Evolutionary conservation across 257 asterid species (phyloP).

Genomic region (Solanum pinnatisectum): DNA sequence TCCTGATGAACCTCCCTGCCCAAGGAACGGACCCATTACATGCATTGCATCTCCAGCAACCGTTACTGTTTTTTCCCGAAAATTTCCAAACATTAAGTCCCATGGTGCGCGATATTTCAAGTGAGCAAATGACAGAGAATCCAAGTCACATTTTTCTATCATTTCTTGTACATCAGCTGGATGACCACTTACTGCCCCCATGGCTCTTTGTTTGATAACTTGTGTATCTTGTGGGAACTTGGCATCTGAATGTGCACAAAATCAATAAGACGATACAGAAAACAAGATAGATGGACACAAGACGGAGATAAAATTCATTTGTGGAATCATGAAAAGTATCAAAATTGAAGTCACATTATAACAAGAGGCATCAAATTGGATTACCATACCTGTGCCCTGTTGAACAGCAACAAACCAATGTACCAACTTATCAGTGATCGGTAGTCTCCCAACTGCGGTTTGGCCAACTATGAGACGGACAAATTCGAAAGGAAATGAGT

Average conservation of each 20-base stretch:
- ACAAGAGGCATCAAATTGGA: background rate
- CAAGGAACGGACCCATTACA: conserved; percentile 35
- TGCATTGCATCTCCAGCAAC: conserved; percentile 45
- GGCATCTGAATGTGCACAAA: conserved; percentile 2
- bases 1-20: conserved; percentile 31
- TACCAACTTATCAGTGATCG: conserved; percentile 14
- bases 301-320: background rate
- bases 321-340: background rate
- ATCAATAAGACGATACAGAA: background rate
- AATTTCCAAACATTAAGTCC: conserved; percentile 20
- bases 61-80: conserved; percentile 15
- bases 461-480: conserved; percentile 14
- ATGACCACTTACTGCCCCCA: conserved; percentile 1
- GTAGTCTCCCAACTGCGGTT: conserved; percentile 15
- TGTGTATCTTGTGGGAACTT: conserved; percentile 17
- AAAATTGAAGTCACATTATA: background rate
- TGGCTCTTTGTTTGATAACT: conserved; percentile 10
- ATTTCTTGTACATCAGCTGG: conserved; percentile 16
- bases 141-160: conserved; percentile 15
- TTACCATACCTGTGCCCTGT: background rate
- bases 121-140: conserved; percentile 16
- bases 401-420: conserved; percentile 21
- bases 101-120: conserved; percentile 31
- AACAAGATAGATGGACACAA: background rate
- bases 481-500: conserved; percentile 6